Evolutionary conservation across 352 stramenopile species (phyloP), one percentile per base, ranked within the genome.

Genomic region (Phytopythium delawarense): DNA sequence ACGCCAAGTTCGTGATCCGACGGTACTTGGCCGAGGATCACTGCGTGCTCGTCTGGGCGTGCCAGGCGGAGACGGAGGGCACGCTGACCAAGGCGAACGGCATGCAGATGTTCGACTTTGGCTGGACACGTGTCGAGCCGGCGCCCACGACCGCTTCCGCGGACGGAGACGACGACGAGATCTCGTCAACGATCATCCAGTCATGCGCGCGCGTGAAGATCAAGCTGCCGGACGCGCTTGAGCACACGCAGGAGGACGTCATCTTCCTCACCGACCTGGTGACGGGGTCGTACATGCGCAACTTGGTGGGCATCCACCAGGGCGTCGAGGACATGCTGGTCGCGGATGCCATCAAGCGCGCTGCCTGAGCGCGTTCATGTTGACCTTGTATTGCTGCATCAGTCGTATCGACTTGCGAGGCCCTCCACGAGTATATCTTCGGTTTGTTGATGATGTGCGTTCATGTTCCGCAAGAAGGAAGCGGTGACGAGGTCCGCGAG

Each of bases 231-330:
- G 65, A 64, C 18, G 59, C 61, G 15, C 61, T 72, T 30, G 60
- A 61, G 15, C 55, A 57, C 46, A 75, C 49, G 32, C 65, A 70
- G 8, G 69, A 75, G 15, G 68, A 75, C 51, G 18, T 72, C 13
- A 50, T 59, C 23, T 52, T 70, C 20, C 65, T 72, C 21, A 70
- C 59, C 2, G 62, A 72, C 5, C 68, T 75, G 15, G 61, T 75
- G 12, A 72, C 61, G 0, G 35, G 42, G 20, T 72, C 64, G 5
- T 75, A 70, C 35, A 63, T 75, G 7, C 57, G 69, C 4, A 75
- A 75, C 23, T 44, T 72, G 23, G 65, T 72, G 2, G 65, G 65
- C 6, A 70, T 72, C 28, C 69, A 75, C 51, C 69, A 75, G 34
- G 30, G 55, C 16, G 62, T 75, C 6, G 65, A 75, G 48, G 69